phyloP scores from a whole-genome alignment of 1,284 basidiomycete species.

The Cryptococcus sp. region DNA sequence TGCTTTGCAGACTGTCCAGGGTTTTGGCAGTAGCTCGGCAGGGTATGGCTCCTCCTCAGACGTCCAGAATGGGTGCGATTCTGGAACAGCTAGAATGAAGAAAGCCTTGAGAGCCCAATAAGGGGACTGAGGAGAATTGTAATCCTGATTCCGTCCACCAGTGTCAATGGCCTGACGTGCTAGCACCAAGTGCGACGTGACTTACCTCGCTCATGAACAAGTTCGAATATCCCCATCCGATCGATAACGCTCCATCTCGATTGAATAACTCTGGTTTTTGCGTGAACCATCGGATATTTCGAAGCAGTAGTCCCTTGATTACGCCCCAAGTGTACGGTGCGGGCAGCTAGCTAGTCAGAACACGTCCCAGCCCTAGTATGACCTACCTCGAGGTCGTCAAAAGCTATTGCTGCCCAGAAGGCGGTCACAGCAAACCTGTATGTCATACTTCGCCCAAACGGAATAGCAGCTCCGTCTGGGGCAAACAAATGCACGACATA shows the following conservation, averaged over 20 bases:
- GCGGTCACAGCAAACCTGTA: conserved; percentile 58
- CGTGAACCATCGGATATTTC: conserved; percentile 70
- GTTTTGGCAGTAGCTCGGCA: conserved; percentile 8
- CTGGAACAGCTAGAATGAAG: conserved; percentile 63
- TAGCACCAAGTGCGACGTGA: not conserved
- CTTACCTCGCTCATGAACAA: conserved; percentile 71
- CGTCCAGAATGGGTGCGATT: conserved; percentile 68
- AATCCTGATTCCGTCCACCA: conserved; percentile 21
- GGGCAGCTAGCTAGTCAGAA: conserved; percentile 56
- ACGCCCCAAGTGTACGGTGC: conserved; percentile 66
- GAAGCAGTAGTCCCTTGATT: conserved; percentile 68
- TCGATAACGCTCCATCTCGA: conserved; percentile 66
- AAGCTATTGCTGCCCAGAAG: conserved; percentile 54
- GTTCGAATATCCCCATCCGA: conserved; percentile 70
- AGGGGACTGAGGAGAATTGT: conserved; percentile 57
- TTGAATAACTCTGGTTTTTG: conserved; percentile 58
- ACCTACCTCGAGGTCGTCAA: conserved; percentile 24
- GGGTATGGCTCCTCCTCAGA: conserved; percentile 55
- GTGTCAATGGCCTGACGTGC: not conserved
- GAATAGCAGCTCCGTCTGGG: conserved; percentile 28
- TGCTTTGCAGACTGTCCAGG: conserved; percentile 16
- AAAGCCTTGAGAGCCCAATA: conserved; percentile 80
- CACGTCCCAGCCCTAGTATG: conserved; percentile 24
- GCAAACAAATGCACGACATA: conserved; percentile 27
- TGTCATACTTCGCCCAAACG: conserved; percentile 37